Evolutionary conservation across 2,329 filamentous ascomycete genomes (phyloP).

Genomic region (Diaporthe caulivora): DNA sequence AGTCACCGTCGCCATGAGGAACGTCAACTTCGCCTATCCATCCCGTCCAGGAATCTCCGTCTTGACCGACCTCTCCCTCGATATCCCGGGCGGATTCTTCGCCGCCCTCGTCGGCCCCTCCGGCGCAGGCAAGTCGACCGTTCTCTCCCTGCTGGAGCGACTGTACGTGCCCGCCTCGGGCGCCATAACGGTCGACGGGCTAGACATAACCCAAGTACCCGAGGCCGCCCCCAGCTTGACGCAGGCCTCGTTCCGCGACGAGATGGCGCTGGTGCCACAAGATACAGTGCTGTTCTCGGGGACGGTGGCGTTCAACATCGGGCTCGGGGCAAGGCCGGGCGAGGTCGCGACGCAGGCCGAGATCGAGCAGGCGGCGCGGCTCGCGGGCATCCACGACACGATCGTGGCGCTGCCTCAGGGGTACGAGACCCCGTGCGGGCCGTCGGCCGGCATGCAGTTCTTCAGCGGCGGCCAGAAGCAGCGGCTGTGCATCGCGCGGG

Average conservation of each 20-base stretch:
- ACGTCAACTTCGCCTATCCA: slow-evolving; percentile 76
- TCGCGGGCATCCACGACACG: slow-evolving; percentile 79
- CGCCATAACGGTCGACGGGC: slow-evolving; percentile 57
- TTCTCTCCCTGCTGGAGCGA: slow-evolving; percentile 67
- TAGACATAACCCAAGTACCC: slow-evolving; percentile 58
- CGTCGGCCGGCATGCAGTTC: slow-evolving; percentile 72
- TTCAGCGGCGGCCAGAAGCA: slow-evolving; percentile 86
- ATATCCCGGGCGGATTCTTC: slow-evolving; percentile 70
- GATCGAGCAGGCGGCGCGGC: slow-evolving; percentile 74
- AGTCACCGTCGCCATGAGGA: slow-evolving; percentile 65
- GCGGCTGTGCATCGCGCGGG: slow-evolving; percentile 81
- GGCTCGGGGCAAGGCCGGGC: slow-evolving; percentile 66
- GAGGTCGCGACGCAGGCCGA: slow-evolving; percentile 69
- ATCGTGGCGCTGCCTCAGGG: slow-evolving; percentile 73
- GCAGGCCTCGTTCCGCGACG: slow-evolving; percentile 57
- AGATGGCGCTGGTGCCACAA: slow-evolving; percentile 69
- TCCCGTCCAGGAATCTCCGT: slow-evolving; percentile 70
- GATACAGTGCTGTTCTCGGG: slow-evolving; percentile 70
- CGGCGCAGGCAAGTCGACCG: slow-evolving; percentile 76
- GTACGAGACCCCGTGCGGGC: slow-evolving; percentile 76
- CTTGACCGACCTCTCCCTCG: slow-evolving; percentile 67
- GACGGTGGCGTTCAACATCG: slow-evolving; percentile 67
- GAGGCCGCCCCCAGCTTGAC: slow-evolving; percentile 53
- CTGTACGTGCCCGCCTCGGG: slow-evolving; percentile 61
- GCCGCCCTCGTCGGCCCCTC: slow-evolving; percentile 74